Evolutionary conservation across 1,284 basidiomycete genomes (phyloP).

Genomic region (Inonotus obliquus): DNA sequence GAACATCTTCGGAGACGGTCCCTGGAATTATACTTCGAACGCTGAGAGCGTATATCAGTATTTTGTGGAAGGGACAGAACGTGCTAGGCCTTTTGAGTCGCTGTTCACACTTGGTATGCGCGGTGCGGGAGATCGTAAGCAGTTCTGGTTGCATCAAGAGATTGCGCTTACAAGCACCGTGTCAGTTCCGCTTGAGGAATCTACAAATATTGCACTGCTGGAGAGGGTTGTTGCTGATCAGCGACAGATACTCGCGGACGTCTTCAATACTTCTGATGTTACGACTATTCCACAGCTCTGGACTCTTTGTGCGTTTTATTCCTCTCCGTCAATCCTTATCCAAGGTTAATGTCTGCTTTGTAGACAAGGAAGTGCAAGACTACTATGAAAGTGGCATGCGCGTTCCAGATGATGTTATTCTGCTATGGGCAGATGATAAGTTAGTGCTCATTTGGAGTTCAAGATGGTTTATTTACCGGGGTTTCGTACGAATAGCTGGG

Average conservation of each 20-base stretch:
- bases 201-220: constrained; percentile 46
- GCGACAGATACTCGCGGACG: constrained; percentile 49
- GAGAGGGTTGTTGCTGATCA: constrained; percentile 58
- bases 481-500: constrained; percentile 37
- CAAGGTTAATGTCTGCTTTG: constrained; percentile 8
- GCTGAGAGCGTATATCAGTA: constrained; percentile 50
- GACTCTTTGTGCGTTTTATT: constrained; percentile 46
- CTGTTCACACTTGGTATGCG: constrained; percentile 65
- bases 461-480: not conserved
- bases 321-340: not conserved
- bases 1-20: constrained; percentile 46
- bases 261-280: constrained; percentile 46
- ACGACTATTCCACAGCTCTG: constrained; percentile 59
- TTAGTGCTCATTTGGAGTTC: constrained; percentile 24
- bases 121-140: constrained; percentile 53
- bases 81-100: constrained; percentile 54
- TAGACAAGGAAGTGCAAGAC: constrained; percentile 59
- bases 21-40: constrained; percentile 59
- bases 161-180: not conserved
- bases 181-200: constrained; percentile 47
- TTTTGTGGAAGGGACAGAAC: constrained; percentile 53
- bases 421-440: constrained; percentile 64
- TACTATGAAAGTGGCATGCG: constrained; percentile 60
- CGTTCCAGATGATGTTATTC: constrained; percentile 50
- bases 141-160: not conserved